Conservation (phyloP, 2,329 filamentous ascomycete species). For the Penicillium sp. region DNA sequence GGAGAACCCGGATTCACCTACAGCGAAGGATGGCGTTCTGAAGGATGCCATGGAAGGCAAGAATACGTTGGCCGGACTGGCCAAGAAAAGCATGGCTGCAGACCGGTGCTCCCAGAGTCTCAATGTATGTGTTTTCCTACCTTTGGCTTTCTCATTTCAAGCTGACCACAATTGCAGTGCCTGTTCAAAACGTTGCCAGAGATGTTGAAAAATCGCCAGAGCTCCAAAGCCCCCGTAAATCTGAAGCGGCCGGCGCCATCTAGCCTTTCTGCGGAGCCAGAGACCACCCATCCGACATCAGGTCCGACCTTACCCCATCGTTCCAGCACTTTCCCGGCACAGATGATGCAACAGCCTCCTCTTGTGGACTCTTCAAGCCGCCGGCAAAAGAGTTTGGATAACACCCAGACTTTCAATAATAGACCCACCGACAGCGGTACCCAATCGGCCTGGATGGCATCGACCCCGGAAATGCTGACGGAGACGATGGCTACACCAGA, state of each 20-base stretch:
- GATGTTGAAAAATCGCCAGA: slow-evolving; percentile 58
- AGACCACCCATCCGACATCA: slow-evolving; percentile 16
- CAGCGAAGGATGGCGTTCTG: slow-evolving; percentile 68
- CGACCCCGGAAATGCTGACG: slow-evolving; percentile 28
- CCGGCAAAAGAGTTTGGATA: slow-evolving; percentile 34
- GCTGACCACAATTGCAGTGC: slow-evolving; percentile 48
- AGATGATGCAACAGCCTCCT: slow-evolving; percentile 28
- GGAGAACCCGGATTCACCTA: slow-evolving; percentile 61
- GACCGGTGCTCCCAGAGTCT: slow-evolving; percentile 79
- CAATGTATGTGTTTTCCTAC: slow-evolving; percentile 56
- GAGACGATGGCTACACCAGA: slow-evolving; percentile 35
- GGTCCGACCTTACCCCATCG: slow-evolving; percentile 30
- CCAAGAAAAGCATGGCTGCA: slow-evolving; percentile 81
- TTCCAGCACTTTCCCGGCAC: slow-evolving; percentile 42
- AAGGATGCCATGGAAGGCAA: slow-evolving; percentile 82
- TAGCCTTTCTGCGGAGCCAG: slow-evolving; percentile 15
- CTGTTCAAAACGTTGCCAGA: slow-evolving; percentile 83
- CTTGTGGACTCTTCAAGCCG: slow-evolving; percentile 23
- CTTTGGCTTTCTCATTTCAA: not conserved
- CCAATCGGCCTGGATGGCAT: slow-evolving; percentile 27
- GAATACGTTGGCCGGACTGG: slow-evolving; percentile 74
- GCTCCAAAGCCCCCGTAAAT: slow-evolving; percentile 45
- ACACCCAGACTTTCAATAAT: slow-evolving; percentile 22
- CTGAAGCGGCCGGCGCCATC: slow-evolving; percentile 49
- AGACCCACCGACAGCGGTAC: slow-evolving; percentile 18